Percentiles rank a stretch among this genome's conserved stretches.
Conservation (phyloP, 2,329 filamentous ascomycete genomes). For the Aspergillus caelatus region DNA sequence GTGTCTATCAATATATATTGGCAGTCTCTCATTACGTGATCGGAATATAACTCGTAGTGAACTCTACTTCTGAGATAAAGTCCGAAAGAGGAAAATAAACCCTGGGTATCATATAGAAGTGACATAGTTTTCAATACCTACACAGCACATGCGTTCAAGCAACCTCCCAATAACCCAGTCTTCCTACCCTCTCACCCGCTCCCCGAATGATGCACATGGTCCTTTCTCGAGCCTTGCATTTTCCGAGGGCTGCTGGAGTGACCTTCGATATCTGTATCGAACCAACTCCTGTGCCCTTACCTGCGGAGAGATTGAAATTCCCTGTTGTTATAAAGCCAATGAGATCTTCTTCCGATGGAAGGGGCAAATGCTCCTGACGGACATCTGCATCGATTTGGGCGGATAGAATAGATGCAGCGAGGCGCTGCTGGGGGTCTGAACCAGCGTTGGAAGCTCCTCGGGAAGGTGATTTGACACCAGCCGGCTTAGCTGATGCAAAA, state of each 20-base stretch:
- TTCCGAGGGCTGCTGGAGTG: not conserved
- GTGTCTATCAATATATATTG: not conserved
- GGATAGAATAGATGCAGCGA: slow-evolving; percentile 36
- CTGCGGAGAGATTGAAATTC: slow-evolving; percentile 76
- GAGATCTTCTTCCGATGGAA: slow-evolving; percentile 75
- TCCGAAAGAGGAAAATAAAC: not conserved
- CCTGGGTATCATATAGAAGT: slow-evolving; percentile 8
- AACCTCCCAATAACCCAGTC: slow-evolving; percentile 77
- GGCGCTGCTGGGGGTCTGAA: slow-evolving; percentile 27
- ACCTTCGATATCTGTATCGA: slow-evolving; percentile 66
- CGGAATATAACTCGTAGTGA: not conserved
- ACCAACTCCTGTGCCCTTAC: slow-evolving; percentile 75
- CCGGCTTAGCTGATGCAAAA: slow-evolving; percentile 44
- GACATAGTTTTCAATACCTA: not conserved
- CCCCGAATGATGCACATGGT: slow-evolving; percentile 75
- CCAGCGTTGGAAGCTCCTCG: slow-evolving; percentile 1
- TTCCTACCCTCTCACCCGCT: slow-evolving; percentile 75
- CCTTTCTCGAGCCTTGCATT: slow-evolving; percentile 18
- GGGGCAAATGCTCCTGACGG: slow-evolving; percentile 49
- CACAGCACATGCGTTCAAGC: slow-evolving; percentile 44
- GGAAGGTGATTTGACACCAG: not conserved
- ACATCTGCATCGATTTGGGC: slow-evolving; percentile 45
- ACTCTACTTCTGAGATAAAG: too few species aligned
- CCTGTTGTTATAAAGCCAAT: slow-evolving; percentile 91
- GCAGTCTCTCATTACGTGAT: not conserved